Base-by-base conservation (phyloP, 768 basidiomycete species). In the Multifurca ochricompacta region DNA sequence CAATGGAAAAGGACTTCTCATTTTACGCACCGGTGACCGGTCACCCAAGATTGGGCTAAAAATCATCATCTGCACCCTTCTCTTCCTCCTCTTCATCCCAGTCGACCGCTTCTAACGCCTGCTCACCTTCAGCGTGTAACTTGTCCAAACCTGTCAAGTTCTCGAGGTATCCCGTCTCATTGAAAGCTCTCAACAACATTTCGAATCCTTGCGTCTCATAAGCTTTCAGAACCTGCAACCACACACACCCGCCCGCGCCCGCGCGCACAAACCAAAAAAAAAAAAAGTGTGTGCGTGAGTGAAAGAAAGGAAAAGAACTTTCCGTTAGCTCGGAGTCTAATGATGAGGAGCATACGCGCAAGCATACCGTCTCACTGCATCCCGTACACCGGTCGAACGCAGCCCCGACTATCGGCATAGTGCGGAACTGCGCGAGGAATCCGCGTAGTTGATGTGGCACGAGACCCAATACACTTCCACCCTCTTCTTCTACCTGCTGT, bases 391-490 rank as follows among this genome's bases (percentile, higher is more conserved):
- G 73, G 50, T 84, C 79, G 65, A 87, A 99, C 1, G 92, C 90
- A 2, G 86, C 82, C 0, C 95, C 96, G 0, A 85, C 81, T 54
- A 99, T 82, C 25, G 81, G 80, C 62, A 97, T 73, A 39, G 82
- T 91, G 48, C 83, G 77, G 74, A 95, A 99, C 58, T 91, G 85
- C 5, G 83, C 81, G 3, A 98, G 76, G 73, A 83, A 92, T 0
- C 94, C 96, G 4, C 96, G 82, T 9, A 98, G 74, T 66, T 97
- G 94, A 67, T 98, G 96, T 1, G 96, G 96, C 3, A 97, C 89
- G 16, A 85, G 71, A 0, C 95, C 95, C 2, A 97, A 78, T 9
- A 90, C 80, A 62, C 80, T 78, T 21, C 69, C 67, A 11, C 59
- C 63, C 13, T 61, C 59, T 23, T 48, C 56, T 48, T n/a, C n/a